Evolutionary conservation across 176 grass and related monocot genomes (phyloP).

Genomic region (Avena insularis): DNA sequence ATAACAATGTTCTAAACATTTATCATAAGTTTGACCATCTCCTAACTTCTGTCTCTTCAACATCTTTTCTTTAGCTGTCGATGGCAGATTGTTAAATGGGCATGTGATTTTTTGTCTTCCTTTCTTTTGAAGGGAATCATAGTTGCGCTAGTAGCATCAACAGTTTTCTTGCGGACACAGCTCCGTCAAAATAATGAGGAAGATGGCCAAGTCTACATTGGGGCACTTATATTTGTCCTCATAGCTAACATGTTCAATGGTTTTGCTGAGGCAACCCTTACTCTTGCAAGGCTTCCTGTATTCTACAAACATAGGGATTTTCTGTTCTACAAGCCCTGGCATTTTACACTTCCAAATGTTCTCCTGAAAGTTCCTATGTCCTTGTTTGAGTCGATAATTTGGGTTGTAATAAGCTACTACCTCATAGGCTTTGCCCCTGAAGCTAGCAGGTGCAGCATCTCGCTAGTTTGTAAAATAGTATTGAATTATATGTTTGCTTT

Average conservation of each 20-base stretch:
- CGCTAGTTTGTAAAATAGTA: slow-evolving; percentile 21
- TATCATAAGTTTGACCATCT: background rate
- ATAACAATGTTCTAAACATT: background rate
- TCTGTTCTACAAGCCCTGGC: slow-evolving; percentile 84
- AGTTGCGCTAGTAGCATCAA: slow-evolving; percentile 67
- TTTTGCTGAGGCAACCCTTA: slow-evolving; percentile 74
- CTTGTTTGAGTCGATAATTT: slow-evolving; percentile 73
- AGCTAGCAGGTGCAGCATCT: slow-evolving; percentile 67
- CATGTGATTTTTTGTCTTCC: slow-evolving; percentile 39
- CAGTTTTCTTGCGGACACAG: slow-evolving; percentile 67
- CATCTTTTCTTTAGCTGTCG: background rate
- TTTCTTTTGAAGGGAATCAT: slow-evolving; percentile 60
- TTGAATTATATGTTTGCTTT: slow-evolving; percentile 33
- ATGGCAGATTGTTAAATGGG: background rate
- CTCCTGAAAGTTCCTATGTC: slow-evolving; percentile 74
- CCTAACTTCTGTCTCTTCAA: background rate
- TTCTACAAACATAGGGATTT: slow-evolving; percentile 94
- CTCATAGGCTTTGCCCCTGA: slow-evolving; percentile 88
- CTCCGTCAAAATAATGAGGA: slow-evolving; percentile 62
- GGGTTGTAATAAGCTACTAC: slow-evolving; percentile 79
- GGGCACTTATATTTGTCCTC: slow-evolving; percentile 82
- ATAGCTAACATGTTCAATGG: slow-evolving; percentile 94
- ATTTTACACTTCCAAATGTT: slow-evolving; percentile 78
- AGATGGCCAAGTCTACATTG: slow-evolving; percentile 77
- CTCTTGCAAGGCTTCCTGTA: slow-evolving; percentile 75